Evolutionary conservation across 2,329 filamentous ascomycete species (phyloP), one percentile per base, ranked within the genome.

Genomic region (Aureobasidium sp.): DNA sequence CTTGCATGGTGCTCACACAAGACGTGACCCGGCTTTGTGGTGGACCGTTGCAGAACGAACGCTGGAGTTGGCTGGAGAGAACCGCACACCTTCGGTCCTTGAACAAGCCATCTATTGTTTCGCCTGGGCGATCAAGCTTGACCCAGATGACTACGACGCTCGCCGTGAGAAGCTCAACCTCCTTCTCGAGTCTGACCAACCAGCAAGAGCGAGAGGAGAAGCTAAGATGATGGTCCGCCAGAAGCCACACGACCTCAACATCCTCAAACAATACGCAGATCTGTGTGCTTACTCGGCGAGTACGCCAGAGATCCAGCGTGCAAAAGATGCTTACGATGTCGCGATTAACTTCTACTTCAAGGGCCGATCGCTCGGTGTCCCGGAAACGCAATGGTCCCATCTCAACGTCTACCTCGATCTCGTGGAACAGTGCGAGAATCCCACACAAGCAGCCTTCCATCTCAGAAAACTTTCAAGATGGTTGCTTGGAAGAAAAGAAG

Each of bases 351-450:
- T 81, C 65, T 82, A 80, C 64, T 70, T 75, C 56, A 73, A 72
- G 9, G 63, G 67, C 11, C 61, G 25, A 27, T 45, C 58, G 2
- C 61, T 64, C 27, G 60, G 64, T 41, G 44, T 59, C 8, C 59
- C 62, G 25, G 74, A 72, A 3, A 75, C 79, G 31, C 78, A 80
- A 53, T 99, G 93, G 93, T 86, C 88, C 59, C 89, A 97, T 72
- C 79, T 95, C 45, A 89, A 91, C 64, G 88, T 92, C 60, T 96
- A 94, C 67, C 82, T 91, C 42, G 91, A 97, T 69, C 80, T 97
- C 20, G 86, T 92, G 64, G 84, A 86, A 31, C 84, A 86, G 52
- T 75, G 84, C 11, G 81, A 82, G 41, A 80, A 84, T 60, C 88
- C 87, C 68, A 74, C 79, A 6, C 81, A 87, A 66, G 91, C 89